phyloP scores from a whole-genome alignment of 2,329 filamentous ascomycete species.

The Dissoconium aciculare region DNA sequence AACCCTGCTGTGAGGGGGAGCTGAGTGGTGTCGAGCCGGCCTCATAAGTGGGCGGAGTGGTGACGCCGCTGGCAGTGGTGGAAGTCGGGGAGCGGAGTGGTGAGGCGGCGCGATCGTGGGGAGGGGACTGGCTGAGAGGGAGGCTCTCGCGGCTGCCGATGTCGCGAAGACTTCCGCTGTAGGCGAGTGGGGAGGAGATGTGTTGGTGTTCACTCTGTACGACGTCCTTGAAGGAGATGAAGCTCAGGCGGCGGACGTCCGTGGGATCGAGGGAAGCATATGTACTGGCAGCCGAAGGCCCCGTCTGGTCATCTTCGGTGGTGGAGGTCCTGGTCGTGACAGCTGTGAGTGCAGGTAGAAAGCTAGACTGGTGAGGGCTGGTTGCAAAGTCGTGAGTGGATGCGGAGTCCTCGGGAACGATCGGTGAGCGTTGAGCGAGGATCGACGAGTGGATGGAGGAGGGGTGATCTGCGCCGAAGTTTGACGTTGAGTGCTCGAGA shows the following conservation, averaged over 20 bases:
- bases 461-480: too few species aligned
- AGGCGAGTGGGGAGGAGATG: constrained; percentile 7
- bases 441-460: constrained; percentile 20
- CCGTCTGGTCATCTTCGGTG: constrained; percentile 37
- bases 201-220: constrained; percentile 61
- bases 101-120: constrained; percentile 56
- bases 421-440: constrained; percentile 12
- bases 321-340: constrained; percentile 15
- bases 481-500: constrained; percentile 18
- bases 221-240: constrained; percentile 94
- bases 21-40: constrained; percentile 16
- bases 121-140: constrained; percentile 6
- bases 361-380: constrained; percentile 70
- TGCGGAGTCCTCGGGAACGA: not conserved
- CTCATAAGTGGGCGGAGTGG: constrained; percentile 35
- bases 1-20: constrained; percentile 10
- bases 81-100: constrained; percentile 40
- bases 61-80: constrained; percentile 11
- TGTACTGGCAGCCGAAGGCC: too few species aligned
- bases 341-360: constrained; percentile 44
- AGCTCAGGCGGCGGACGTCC: constrained; percentile 73
- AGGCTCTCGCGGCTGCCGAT: constrained; percentile 5
- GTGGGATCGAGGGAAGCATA: constrained; percentile 63
- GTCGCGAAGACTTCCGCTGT: not conserved
- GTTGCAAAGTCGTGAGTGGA: constrained; percentile 40